These are phyloP conservation scores for Ramaria rubella DNA, from an alignment of 768 basidiomycete genomes.

Conservation along the genomic window DNA sequence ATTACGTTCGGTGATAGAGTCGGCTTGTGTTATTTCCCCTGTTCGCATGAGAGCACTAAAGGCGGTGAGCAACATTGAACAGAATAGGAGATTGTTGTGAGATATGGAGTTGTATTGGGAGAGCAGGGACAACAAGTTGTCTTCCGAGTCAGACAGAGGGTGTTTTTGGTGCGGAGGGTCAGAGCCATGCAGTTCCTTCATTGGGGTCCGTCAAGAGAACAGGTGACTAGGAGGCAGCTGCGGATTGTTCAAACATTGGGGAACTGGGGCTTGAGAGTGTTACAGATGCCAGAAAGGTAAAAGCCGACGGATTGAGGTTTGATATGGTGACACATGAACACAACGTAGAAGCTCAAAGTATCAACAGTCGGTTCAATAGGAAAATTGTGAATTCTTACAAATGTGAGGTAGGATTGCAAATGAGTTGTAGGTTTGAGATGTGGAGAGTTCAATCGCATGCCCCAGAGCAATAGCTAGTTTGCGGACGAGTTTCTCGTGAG, in stretches of 20 bases:
- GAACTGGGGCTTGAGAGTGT: constrained; percentile 12
- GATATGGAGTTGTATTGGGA: neutral
- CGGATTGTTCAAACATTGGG: neutral
- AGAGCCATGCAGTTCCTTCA: neutral
- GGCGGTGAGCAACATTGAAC: constrained; percentile 4
- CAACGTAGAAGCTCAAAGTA: constrained; percentile 30
- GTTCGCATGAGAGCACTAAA: constrained; percentile 12
- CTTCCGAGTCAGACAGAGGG: neutral
- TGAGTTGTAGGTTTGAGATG: constrained; percentile 24
- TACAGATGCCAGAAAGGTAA: no score
- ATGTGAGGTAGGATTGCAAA: no score
- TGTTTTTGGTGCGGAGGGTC: no score
- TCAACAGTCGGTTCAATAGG: constrained; percentile 35
- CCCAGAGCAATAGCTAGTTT: constrained; percentile 30
- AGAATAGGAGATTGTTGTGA: constrained; percentile 10
- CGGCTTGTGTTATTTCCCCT: constrained; percentile 12
- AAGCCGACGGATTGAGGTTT: no score
- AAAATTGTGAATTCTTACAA: constrained; percentile 24
- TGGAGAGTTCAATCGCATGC: constrained; percentile 21
- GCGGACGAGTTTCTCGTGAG: no score
- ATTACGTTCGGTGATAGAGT: neutral
- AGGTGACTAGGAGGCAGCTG: neutral
- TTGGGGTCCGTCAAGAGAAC: neutral
- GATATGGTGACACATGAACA: no score
- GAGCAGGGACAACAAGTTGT: neutral